Evolutionary conservation across 805 yeast genomes (phyloP).

Genomic region (Yarrowia phangngaensis): DNA sequence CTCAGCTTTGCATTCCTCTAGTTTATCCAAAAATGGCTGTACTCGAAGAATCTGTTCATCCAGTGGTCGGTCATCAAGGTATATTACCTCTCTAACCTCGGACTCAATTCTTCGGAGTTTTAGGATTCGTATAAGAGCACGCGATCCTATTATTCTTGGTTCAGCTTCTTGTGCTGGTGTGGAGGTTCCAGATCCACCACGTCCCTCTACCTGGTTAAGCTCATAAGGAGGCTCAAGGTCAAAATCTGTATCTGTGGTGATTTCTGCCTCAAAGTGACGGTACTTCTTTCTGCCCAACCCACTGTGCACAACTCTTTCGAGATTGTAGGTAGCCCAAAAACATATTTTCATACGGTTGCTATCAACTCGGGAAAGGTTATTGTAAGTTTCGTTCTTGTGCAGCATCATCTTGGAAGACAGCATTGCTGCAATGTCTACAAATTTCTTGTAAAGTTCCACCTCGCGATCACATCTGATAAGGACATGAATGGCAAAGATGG

Average conservation of each 20-base stretch:
- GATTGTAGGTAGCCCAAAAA: slow-evolving; percentile 23
- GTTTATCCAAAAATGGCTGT: slow-evolving; percentile 49
- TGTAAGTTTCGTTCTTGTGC: slow-evolving; percentile 22
- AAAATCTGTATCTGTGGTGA: slow-evolving; percentile 32
- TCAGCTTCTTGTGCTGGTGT: slow-evolving; percentile 1
- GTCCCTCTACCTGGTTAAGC: slow-evolving; percentile 24
- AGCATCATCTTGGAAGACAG: slow-evolving; percentile 1
- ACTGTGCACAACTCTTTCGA: slow-evolving; percentile 11
- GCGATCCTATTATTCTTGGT: slow-evolving; percentile 1
- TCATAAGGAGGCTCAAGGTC: slow-evolving; percentile 18
- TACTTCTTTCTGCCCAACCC: slow-evolving; percentile 17
- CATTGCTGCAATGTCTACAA: slow-evolving; percentile 18
- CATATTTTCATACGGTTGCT: slow-evolving; percentile 11
- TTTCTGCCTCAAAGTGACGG: slow-evolving; percentile 34
- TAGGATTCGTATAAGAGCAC: slow-evolving; percentile 44
- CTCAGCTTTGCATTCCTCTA: slow-evolving; percentile 53
- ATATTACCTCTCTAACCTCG: slow-evolving; percentile 52
- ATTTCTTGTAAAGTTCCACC: slow-evolving; percentile 26
- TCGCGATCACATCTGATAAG: slow-evolving; percentile 60
- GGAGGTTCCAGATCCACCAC: background rate
- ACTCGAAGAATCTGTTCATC: slow-evolving; percentile 49
- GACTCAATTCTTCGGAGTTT: slow-evolving; percentile 58
- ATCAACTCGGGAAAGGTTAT: background rate
- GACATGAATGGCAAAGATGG: slow-evolving; percentile 52
- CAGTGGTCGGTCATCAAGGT: slow-evolving; percentile 37